phyloP scores from a whole-genome alignment of 768 basidiomycete species.

The Termitomyces eurrhizus region DNA sequence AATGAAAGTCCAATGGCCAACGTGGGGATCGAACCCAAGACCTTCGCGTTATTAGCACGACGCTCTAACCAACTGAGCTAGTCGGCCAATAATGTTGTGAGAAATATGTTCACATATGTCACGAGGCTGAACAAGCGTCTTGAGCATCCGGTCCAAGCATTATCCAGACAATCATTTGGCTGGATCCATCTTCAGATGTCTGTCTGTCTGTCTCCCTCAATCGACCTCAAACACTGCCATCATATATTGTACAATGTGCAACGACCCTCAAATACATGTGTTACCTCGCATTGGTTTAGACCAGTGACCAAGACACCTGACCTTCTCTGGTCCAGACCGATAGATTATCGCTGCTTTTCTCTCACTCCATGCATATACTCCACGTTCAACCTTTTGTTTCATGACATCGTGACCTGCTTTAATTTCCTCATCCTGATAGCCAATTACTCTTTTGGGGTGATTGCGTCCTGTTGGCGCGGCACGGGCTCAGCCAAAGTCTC shows the following conservation, averaged over 20 bases:
- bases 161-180: too few species aligned
- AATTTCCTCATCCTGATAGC: not conserved
- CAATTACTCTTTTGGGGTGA: not conserved
- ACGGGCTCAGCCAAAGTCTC: not conserved
- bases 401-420: not conserved
- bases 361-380: not conserved
- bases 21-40: conserved; percentile 81
- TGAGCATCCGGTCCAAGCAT: too few species aligned
- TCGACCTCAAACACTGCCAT: not conserved
- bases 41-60: conserved; percentile 87
- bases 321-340: not conserved
- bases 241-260: not conserved
- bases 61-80: conserved; percentile 96
- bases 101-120: too few species aligned
- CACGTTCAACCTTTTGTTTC: not conserved
- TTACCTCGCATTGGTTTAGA: not conserved
- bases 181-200: not conserved
- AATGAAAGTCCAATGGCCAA: too few species aligned
- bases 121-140: too few species aligned
- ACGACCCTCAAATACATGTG: not conserved
- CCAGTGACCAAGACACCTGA: not conserved
- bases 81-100: conserved; percentile 47
- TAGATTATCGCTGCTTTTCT: not conserved
- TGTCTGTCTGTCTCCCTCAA: not conserved
- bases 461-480: not conserved